Conservation (phyloP, 257 asterid genomes). For the Solanum sparsipilum region DNA sequence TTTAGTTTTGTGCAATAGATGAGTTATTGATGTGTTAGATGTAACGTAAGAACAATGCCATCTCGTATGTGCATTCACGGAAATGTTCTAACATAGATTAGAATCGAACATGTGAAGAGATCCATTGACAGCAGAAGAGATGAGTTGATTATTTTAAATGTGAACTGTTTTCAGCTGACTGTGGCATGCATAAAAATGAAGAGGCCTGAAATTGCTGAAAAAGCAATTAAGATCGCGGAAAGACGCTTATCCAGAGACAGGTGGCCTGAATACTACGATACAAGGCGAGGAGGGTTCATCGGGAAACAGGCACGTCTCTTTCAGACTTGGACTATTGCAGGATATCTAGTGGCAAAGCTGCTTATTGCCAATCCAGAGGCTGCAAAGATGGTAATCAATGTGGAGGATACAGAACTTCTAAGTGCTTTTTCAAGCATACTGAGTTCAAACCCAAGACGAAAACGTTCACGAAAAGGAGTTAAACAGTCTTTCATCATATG, state of each 20-base stretch:
- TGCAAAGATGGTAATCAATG: constrained; percentile 53
- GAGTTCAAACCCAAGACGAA: constrained; percentile 49
- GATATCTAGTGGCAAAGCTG: constrained; percentile 67
- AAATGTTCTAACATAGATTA: neutral
- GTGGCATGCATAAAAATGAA: constrained; percentile 81
- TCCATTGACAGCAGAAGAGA: neutral
- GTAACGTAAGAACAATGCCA: neutral
- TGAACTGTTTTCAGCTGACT: constrained; percentile 37
- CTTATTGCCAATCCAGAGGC: constrained; percentile 55
- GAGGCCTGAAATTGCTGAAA: constrained; percentile 60
- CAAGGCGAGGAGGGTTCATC: constrained; percentile 58
- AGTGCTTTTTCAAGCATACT: constrained; percentile 44
- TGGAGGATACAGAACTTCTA: constrained; percentile 54
- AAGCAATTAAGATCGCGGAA: constrained; percentile 56
- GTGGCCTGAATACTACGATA: constrained; percentile 83
- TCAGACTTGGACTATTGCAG: constrained; percentile 81
- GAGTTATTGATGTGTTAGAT: neutral
- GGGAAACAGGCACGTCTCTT: constrained; percentile 75
- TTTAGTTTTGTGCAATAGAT: neutral
- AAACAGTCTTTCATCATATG: constrained; percentile 57
- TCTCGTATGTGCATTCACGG: neutral
- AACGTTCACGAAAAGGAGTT: constrained; percentile 48
- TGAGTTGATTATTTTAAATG: neutral
- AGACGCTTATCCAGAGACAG: constrained; percentile 44
- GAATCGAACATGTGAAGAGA: neutral